Base-by-base conservation (phyloP, 768 basidiomycete species). In the Phylloporus sp. region DNA sequence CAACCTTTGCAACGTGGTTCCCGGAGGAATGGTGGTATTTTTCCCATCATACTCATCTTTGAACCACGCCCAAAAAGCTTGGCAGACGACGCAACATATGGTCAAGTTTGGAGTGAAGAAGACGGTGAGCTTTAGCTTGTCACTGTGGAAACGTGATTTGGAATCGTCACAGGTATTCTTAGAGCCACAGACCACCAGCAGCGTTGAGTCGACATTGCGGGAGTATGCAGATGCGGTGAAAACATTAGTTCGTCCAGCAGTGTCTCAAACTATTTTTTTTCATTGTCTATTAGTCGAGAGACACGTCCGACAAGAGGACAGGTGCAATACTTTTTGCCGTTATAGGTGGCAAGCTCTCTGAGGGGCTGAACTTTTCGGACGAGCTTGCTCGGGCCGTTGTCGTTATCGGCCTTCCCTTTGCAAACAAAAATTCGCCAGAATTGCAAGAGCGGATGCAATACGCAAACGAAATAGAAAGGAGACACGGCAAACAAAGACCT, bases 301-400 rank as follows among this genome's bases (percentile, higher is more conserved):
- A 59, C 43, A 9, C 22, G 27, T 57, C 65, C 29, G 53, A 59
- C 64, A 66, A 69, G 70, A 55, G 63, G 62, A 69, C 69, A 1
- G 93, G 93, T 15, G 91, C 91, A 3, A 67, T 99, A 34, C 73
- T 99, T 5, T 86, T 98, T 49, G 95, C 97, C 2, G 97, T 98
- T 10, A 86, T 98, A 24, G 95, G 95, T 16, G 95, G 94, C 24
- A 98, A 97, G 65, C 79, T 99, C n/a, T 95, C 92, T 0, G 97
- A 99, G 70, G 95, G 95, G 8, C 67, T 85, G 34, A 85, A 86
- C 59, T 87, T 87, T 61, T 78, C 84, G 18, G 88, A 92, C 64
- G 79, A 84, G 43, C 80, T 91, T 15, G 93, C 94, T 3, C 85
- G 94, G 27, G 87, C 84, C 11, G 91, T 97, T 22, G 74, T 94